Base-by-base conservation (phyloP, 345 rosid species). In the Syzygium jambos region DNA sequence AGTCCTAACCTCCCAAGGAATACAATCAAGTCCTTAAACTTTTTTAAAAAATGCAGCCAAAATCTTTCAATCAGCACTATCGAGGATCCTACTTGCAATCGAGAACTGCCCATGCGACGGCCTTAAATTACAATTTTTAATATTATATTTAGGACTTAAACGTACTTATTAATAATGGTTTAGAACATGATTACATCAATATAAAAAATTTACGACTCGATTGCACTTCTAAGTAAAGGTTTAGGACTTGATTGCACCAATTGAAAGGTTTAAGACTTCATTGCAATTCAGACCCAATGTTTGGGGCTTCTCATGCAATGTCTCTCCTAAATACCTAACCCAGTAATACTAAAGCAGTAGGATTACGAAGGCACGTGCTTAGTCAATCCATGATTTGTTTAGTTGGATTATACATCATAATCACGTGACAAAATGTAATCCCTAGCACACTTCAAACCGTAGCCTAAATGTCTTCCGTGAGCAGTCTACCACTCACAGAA, bases 81-180 rank as follows among this genome's bases (percentile, higher is more conserved):
- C 1, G 1, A 73, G 25, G 25, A 73, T 34, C 80, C 80, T 34
- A 73, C 5, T 73, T 34, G 80, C 11, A 73, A 34, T 34, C 1
- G 2, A 73, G 80, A 34, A 19, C 34, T 73, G 25, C 80, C 46
- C 9, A 34, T 0, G 0, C 0, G 1, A 73, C 0, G 2, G 25
- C 25, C 80, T 73, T 73, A 34, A 34, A 34, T 34, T 73, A 9
- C 13, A 73, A 46, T 34, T 23, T 73, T 5, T 5, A 17, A 4
- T 73, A 34, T 34, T 34, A 17, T 34, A 68, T 73, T 9, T 19
- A 34, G 49, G 80, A 73, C 13, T 34, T 34, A 19, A 5, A 34
- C 19, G 46, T 23, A 73, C 61, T 56, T 23, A 43, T 27, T 9
- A 56, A 22, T 56, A 56, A 9, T 56, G n/a, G n/a, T 56, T 56